phyloP scores from a whole-genome alignment of 2,329 filamentous ascomycete genomes.

The Aspergillus jensenii region DNA sequence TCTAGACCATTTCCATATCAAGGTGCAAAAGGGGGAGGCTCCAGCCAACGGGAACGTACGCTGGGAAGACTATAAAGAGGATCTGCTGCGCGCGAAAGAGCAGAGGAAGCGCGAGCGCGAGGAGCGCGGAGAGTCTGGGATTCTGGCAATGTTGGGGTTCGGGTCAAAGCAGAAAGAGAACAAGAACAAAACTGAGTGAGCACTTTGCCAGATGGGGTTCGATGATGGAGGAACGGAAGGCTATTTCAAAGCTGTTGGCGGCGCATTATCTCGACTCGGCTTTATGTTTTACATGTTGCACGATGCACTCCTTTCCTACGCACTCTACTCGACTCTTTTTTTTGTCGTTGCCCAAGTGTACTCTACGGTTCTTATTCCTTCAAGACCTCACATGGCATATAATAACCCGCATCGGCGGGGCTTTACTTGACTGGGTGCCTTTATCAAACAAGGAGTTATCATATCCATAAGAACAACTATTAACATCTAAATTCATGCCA shows the following conservation, averaged over 20 bases:
- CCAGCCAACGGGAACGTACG: conserved; percentile 3
- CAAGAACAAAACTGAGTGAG: conserved; percentile 20
- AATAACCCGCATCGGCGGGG: too few species aligned
- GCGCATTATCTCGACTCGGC: neutral
- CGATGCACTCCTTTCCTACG: too few species aligned
- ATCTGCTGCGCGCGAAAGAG: conserved; percentile 29
- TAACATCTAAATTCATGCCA: conserved; percentile 9
- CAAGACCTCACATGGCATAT: too few species aligned
- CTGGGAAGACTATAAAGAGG: conserved; percentile 37
- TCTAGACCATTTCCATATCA: conserved; percentile 20
- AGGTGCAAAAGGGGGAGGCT: conserved; percentile 11
- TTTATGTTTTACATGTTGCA: too few species aligned
- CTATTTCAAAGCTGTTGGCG: neutral
- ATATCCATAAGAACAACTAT: neutral
- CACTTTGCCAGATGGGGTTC: neutral
- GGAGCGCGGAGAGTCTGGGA: conserved; percentile 17
- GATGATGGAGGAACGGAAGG: neutral
- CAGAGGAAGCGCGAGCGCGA: conserved; percentile 25
- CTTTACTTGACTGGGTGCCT: too few species aligned
- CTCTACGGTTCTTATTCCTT: too few species aligned
- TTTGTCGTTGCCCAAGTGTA: too few species aligned
- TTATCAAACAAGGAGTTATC: too few species aligned
- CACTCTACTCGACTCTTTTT: too few species aligned
- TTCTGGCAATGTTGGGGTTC: conserved; percentile 16
- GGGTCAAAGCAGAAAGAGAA: conserved; percentile 1